Conservation (phyloP, 805 yeast genomes). For the Yarrowia sp. region DNA sequence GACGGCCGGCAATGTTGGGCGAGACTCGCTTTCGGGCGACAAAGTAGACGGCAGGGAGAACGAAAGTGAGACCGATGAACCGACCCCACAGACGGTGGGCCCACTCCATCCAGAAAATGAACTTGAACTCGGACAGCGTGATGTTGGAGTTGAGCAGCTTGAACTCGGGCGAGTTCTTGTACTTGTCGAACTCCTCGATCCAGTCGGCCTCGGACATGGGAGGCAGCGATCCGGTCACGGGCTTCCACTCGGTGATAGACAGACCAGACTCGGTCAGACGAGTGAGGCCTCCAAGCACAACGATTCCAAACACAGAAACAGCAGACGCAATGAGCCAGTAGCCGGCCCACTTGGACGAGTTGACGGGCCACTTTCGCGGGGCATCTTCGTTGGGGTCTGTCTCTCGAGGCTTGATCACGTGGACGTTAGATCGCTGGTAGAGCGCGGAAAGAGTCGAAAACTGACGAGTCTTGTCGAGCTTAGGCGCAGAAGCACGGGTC, state of each 20-base stretch:
- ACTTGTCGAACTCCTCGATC: slow-evolving; percentile 79
- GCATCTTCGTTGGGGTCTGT: not conserved
- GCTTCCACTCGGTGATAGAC: slow-evolving; percentile 97
- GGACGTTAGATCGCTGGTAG: slow-evolving; percentile 12
- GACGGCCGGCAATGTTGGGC: slow-evolving; percentile 60
- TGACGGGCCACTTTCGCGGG: slow-evolving; percentile 35
- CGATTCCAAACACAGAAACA: slow-evolving; percentile 88
- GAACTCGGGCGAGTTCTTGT: slow-evolving; percentile 86
- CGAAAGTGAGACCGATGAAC: slow-evolving; percentile 77
- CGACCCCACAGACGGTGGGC: slow-evolving; percentile 91
- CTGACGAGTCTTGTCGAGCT: slow-evolving; percentile 19
- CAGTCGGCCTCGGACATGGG: slow-evolving; percentile 80
- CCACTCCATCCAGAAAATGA: slow-evolving; percentile 97
- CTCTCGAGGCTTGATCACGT: slow-evolving; percentile 25
- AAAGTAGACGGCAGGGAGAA: slow-evolving; percentile 82
- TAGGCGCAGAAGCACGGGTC: slow-evolving; percentile 8
- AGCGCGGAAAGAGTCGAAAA: slow-evolving; percentile 18
- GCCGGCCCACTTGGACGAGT: slow-evolving; percentile 63
- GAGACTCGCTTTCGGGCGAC: slow-evolving; percentile 65
- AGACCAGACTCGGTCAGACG: slow-evolving; percentile 94
- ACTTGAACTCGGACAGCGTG: slow-evolving; percentile 87
- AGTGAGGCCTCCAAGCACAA: slow-evolving; percentile 93
- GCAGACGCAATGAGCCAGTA: slow-evolving; percentile 88
- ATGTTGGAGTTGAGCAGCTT: slow-evolving; percentile 84
- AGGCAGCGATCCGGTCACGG: slow-evolving; percentile 92